Percentiles rank a stretch among this genome's conserved stretches.
These are phyloP conservation scores for Neonectria hederae DNA, from an alignment of 2,329 filamentous ascomycete genomes.

Conservation along the genomic window DNA sequence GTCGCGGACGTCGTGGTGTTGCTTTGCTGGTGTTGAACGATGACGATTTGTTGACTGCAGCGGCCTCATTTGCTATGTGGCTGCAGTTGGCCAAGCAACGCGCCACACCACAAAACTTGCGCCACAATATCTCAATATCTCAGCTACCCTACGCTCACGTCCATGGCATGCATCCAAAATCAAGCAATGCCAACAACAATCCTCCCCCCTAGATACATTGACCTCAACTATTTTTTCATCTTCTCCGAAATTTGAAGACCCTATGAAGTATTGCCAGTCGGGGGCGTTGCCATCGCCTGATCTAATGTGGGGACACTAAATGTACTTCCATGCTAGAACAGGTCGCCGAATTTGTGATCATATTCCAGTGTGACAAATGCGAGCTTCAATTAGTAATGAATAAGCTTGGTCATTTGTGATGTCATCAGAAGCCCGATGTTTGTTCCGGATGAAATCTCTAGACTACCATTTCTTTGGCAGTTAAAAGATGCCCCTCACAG, in stretches of 20 bases:
- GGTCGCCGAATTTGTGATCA: too few relatives aligned
- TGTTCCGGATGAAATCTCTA: not conserved
- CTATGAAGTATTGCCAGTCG: too few relatives aligned
- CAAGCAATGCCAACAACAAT: too few relatives aligned
- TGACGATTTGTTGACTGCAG: not conserved
- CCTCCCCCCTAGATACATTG: too few relatives aligned
- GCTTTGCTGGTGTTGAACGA: not conserved
- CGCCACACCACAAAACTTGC: not conserved
- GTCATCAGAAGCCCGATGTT: not conserved
- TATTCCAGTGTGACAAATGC: not conserved
- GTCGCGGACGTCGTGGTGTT: not conserved
- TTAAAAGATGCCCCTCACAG: not conserved
- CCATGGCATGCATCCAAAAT: too few relatives aligned
- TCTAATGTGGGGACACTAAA: too few relatives aligned
- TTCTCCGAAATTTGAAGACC: too few relatives aligned
- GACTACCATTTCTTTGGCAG: not conserved
- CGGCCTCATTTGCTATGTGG: not conserved
- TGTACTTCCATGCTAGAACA: not conserved
- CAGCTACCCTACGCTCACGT: too few relatives aligned
- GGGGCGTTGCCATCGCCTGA: too few relatives aligned
- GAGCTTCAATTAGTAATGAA: not conserved
- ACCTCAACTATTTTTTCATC: too few relatives aligned
- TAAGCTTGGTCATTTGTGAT: not conserved
- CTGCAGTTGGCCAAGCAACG: not conserved
- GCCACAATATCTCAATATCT: not conserved